Evolutionary conservation across 768 basidiomycete species (phyloP), one percentile per base, ranked within the genome.

Genomic region (Tephrocybe sp.): DNA sequence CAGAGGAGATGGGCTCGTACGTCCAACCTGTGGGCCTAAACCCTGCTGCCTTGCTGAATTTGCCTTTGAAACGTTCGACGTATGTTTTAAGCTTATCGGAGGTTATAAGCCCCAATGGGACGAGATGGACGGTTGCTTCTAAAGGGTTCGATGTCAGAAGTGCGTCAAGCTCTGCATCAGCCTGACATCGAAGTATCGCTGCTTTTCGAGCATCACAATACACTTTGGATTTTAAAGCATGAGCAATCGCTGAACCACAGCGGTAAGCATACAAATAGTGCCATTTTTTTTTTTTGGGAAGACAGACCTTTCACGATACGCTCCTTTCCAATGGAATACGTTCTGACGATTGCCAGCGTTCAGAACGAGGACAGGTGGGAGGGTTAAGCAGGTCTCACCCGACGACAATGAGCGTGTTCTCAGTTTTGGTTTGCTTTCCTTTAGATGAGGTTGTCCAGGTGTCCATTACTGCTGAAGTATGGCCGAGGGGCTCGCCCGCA

Each of bases 1-100:
- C 27, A 11, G 9, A 38, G 13, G 24, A 9, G 16, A 19, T 36
- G 8, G 11, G 3, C n/a, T 79, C 90, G 63, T 52, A 97, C 83
- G 92, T 90, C 96, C 96, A 98, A 28, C 97, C 97, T 0, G 97
- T 98, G 0, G 97, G 97, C 49, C 95, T 72, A 57, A 98, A 89
- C 0, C 87, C 95, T 11, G 97, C 75, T 1, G 82, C 80, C 45
- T 79, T 83, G 40, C 75, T 78, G 62, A 87, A 98, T 11, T 70
- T 75, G 4, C 83, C 83, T 45, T 86, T 81, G 61, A 85, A 92
- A 5, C 82, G 82, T 35, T 84, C 82, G 18, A 91, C 70, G 60
- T 99, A 98, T 2, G 70, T 68, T 62, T 83, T 83, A 27, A 99
- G 75, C 48, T 80, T 78, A 58, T 98, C 95, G 0, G 83, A 79